Evolutionary conservation across 805 yeast genomes (phyloP).

Genomic region (Candida nanaspora): DNA sequence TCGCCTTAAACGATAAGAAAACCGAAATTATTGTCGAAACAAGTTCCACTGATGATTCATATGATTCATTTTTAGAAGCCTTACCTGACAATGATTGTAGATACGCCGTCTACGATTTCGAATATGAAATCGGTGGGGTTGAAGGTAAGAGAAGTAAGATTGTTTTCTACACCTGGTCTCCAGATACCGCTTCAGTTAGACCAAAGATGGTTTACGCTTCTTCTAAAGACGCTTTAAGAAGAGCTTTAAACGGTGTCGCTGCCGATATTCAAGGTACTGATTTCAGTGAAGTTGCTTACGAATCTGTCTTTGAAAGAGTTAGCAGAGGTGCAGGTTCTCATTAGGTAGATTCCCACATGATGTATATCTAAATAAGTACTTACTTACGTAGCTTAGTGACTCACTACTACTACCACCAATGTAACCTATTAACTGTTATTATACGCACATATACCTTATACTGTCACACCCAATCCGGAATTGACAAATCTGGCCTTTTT

Average conservation of each 20-base stretch:
- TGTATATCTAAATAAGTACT: neutral
- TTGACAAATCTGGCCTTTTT: too few species aligned
- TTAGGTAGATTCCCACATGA: conserved; percentile 19
- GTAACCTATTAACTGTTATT: neutral
- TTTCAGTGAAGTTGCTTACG: conserved; percentile 93
- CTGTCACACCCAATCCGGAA: too few species aligned
- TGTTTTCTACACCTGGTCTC: conserved; percentile 86
- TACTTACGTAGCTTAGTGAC: neutral
- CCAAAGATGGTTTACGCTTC: conserved; percentile 97
- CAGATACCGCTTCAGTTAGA: conserved; percentile 94
- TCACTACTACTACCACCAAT: neutral
- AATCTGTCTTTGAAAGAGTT: conserved; percentile 84
- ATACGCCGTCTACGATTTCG: conserved; percentile 95
- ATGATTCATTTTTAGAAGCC: conserved; percentile 80
- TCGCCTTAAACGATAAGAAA: conserved; percentile 72
- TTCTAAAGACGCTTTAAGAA: conserved; percentile 96
- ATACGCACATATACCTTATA: too few species aligned
- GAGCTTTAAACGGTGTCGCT: conserved; percentile 92
- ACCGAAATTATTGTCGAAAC: conserved; percentile 86
- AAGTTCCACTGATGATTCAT: conserved; percentile 67
- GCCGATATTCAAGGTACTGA: conserved; percentile 98
- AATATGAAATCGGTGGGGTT: conserved; percentile 80
- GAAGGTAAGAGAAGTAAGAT: conserved; percentile 87
- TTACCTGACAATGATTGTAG: conserved; percentile 95
- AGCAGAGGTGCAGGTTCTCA: conserved; percentile 72